These are phyloP conservation scores for Aegilops tauschii DNA, from an alignment of 176 grass and related monocot species.

Conservation along the genomic window DNA sequence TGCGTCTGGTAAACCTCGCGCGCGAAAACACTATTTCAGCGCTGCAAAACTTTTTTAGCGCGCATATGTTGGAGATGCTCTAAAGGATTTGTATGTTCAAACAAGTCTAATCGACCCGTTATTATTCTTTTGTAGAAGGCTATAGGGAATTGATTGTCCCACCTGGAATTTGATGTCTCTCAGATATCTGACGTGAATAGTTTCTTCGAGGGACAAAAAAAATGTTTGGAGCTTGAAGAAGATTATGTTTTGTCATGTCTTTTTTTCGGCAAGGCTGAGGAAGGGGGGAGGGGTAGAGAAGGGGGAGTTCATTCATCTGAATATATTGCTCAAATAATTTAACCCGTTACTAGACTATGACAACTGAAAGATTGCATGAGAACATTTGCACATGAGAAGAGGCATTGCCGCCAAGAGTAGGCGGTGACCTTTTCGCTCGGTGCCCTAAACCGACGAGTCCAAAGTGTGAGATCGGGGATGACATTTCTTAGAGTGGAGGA, in stretches of 20 bases:
- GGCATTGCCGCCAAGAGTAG: neutral
- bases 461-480: neutral
- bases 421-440: neutral
- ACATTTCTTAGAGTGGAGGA: neutral
- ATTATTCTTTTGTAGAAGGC: too few species aligned
- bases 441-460: neutral
- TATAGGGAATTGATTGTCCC: neutral
- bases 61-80: too few species aligned
- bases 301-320: neutral
- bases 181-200: neutral
- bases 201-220: neutral
- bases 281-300: neutral
- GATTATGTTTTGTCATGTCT: neutral
- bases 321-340: too few species aligned
- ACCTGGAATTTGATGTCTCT: neutral
- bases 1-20: too few species aligned
- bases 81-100: neutral
- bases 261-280: too few species aligned
- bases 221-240: neutral
- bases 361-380: neutral
- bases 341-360: too few species aligned
- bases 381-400: neutral
- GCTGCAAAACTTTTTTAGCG: too few species aligned
- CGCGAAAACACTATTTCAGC: too few species aligned
- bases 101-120: neutral